Evolutionary conservation across 768 basidiomycete species (phyloP).

Genomic region (Wakefieldia striispora): DNA sequence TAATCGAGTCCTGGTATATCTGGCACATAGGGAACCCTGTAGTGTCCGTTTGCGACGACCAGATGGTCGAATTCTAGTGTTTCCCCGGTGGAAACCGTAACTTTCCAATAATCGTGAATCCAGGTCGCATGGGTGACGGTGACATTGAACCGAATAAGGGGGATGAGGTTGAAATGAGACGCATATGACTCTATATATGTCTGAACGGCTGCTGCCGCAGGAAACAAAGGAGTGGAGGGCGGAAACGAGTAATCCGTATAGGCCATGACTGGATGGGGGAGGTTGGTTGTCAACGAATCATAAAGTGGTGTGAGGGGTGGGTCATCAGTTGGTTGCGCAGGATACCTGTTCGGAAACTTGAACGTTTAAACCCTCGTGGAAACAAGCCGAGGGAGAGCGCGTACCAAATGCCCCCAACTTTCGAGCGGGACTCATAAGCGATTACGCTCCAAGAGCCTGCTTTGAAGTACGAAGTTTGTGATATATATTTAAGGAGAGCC

Average conservation of each 20-base stretch:
- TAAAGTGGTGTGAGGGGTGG: constrained; percentile 71
- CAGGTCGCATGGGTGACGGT: constrained; percentile 49
- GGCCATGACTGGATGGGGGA: constrained; percentile 78
- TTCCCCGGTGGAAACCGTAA: constrained; percentile 41
- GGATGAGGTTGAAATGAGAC: constrained; percentile 52
- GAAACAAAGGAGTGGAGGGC: constrained; percentile 69
- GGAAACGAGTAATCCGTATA: constrained; percentile 65
- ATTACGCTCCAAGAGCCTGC: constrained; percentile 59
- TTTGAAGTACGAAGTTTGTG: constrained; percentile 56
- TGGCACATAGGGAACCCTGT: constrained; percentile 63
- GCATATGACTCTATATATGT: constrained; percentile 72
- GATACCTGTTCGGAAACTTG: constrained; percentile 42
- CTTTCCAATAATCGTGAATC: constrained; percentile 45
- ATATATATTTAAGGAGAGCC: constrained; percentile 61
- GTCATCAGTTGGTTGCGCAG: constrained; percentile 47
- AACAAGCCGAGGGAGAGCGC: constrained; percentile 15
- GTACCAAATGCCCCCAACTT: constrained; percentile 78
- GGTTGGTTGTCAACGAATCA: constrained; percentile 77
- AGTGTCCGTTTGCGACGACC: constrained; percentile 76
- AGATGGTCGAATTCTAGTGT: constrained; percentile 55
- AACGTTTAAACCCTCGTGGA: not conserved
- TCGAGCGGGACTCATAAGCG: constrained; percentile 62
- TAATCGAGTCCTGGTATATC: constrained; percentile 52
- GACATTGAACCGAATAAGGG: constrained; percentile 63
- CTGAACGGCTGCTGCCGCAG: constrained; percentile 56